Conservation (phyloP, 1,284 basidiomycete genomes). For the Trichosporon asahii region DNA sequence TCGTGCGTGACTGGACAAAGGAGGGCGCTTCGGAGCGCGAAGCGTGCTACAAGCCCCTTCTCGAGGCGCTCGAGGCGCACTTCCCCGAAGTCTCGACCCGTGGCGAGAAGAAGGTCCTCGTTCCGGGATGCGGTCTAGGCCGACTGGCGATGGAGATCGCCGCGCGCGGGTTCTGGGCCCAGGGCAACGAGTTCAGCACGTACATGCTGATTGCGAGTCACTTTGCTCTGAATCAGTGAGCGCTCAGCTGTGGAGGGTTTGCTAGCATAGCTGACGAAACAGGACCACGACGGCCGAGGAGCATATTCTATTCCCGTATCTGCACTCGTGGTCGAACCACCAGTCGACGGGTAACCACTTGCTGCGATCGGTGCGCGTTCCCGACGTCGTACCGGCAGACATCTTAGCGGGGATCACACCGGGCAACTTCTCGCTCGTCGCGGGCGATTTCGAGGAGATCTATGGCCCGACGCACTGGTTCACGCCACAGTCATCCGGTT, state of each 20-base stretch:
- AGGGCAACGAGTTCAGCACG: conserved; percentile 91
- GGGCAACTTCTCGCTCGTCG: conserved; percentile 70
- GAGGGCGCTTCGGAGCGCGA: conserved; percentile 74
- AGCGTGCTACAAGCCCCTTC: conserved; percentile 72
- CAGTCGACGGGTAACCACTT: conserved; percentile 61
- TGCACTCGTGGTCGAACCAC: conserved; percentile 83
- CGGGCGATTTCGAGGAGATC: conserved; percentile 90
- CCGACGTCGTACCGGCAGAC: conserved; percentile 75
- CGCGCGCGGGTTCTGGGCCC: conserved; percentile 71
- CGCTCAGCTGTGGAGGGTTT: not conserved
- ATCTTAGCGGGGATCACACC: conserved; percentile 57
- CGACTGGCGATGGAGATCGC: conserved; percentile 83
- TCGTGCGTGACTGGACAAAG: conserved; percentile 84
- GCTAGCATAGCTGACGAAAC: conserved; percentile 7
- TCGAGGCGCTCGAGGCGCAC: conserved; percentile 65
- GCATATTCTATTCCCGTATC: conserved; percentile 77
- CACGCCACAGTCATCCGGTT: conserved; percentile 19
- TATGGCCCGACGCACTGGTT: conserved; percentile 60
- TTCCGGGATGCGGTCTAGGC: conserved; percentile 83
- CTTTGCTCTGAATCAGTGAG: conserved; percentile 73
- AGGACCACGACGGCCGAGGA: conserved; percentile 66
- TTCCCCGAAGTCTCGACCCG: conserved; percentile 56
- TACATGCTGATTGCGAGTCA: conserved; percentile 85
- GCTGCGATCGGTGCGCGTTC: conserved; percentile 67
- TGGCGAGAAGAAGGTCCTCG: conserved; percentile 60